phyloP scores from a whole-genome alignment of 805 yeast species.

The Cyberlindnera maclurae region DNA sequence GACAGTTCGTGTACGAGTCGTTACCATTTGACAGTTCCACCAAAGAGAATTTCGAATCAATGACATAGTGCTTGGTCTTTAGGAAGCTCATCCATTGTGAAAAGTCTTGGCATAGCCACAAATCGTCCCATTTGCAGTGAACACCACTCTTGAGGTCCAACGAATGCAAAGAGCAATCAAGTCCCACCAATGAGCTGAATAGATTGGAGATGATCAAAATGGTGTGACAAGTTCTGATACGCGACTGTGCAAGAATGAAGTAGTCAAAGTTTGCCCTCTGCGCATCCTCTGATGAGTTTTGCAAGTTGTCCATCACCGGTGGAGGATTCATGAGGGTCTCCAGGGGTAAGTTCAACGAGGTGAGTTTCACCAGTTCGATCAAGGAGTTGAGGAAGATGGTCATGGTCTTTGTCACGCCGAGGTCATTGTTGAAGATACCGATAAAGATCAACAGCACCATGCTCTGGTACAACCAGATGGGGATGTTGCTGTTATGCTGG shows the following conservation, averaged over 20 bases:
- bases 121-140: conserved; percentile 49
- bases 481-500: conserved; percentile 48
- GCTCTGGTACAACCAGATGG: conserved; percentile 83
- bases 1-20: conserved; percentile 37
- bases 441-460: conserved; percentile 74
- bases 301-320: conserved; percentile 29
- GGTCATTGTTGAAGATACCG: conserved; percentile 68
- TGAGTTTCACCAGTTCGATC: conserved; percentile 66
- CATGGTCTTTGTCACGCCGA: conserved; percentile 67
- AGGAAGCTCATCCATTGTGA: conserved; percentile 44
- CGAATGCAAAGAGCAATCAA: conserved; percentile 36
- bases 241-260: conserved; percentile 66
- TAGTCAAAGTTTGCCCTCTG: conserved; percentile 34
- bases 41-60: conserved; percentile 48
- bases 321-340: conserved; percentile 37
- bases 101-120: conserved; percentile 50
- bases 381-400: conserved; percentile 76
- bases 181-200: conserved; percentile 41
- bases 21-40: conserved; percentile 51
- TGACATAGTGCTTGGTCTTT: conserved; percentile 28
- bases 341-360: conserved; percentile 60
- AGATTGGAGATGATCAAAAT: conserved; percentile 53
- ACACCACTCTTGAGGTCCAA: conserved; percentile 56
- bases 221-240: conserved; percentile 68
- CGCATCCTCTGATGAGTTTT: conserved; percentile 22